Evolutionary conservation across 2,329 filamentous ascomycete species (phyloP).

Genomic region (Blastomyces silverae): DNA sequence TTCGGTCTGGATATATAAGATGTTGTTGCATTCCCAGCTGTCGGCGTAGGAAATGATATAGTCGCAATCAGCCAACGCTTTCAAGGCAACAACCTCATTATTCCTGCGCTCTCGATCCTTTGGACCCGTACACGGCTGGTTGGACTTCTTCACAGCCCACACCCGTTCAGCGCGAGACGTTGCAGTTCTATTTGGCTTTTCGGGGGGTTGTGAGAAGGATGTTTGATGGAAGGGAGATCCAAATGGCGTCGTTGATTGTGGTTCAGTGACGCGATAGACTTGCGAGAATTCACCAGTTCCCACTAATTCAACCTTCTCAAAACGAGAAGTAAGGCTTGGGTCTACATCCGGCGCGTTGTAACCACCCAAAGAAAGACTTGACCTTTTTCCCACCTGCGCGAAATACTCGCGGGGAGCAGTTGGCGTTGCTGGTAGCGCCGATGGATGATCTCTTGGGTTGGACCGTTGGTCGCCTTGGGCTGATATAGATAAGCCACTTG

Average conservation of each 20-base stretch:
- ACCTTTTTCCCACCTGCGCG: constrained; percentile 52
- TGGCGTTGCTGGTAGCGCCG: constrained; percentile 69
- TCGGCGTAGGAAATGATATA: constrained; percentile 80
- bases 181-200: constrained; percentile 48
- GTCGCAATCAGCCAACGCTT: constrained; percentile 68
- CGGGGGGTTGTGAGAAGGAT: constrained; percentile 43
- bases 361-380: constrained; percentile 62
- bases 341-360: constrained; percentile 69
- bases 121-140: constrained; percentile 67
- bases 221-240: constrained; percentile 24
- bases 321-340: constrained; percentile 63
- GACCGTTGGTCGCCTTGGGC: constrained; percentile 46
- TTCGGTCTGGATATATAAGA: constrained; percentile 95
- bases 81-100: constrained; percentile 73
- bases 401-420: constrained; percentile 59
- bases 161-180: constrained; percentile 54
- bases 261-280: constrained; percentile 54
- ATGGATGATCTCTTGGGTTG: constrained; percentile 37
- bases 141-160: constrained; percentile 91
- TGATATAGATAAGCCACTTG: constrained; percentile 76
- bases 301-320: constrained; percentile 71
- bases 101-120: constrained; percentile 78
- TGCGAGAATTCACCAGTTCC: constrained; percentile 90
- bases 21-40: constrained; percentile 76
- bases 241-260: constrained; percentile 15